Conservation (phyloP, 2,329 filamentous ascomycete genomes). For the Fusarium dimerum region DNA sequence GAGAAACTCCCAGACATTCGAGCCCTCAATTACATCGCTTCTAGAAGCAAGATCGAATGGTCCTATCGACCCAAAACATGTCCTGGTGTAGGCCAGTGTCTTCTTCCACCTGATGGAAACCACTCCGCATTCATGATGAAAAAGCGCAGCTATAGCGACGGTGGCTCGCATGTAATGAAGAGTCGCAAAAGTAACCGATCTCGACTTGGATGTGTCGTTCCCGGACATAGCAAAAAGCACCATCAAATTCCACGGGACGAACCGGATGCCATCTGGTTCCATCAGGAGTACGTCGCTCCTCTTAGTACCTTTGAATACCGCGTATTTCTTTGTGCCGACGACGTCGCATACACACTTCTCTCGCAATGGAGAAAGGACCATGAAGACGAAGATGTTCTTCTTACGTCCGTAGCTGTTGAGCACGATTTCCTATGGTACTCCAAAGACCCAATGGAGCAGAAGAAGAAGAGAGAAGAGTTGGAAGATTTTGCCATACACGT, state of each 20-base stretch:
- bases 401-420: too few species aligned
- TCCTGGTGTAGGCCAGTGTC: neutral
- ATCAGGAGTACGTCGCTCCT: neutral
- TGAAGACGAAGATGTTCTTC: too few species aligned
- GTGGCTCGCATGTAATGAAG: neutral
- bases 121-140: neutral
- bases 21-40: neutral
- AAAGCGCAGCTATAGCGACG: neutral
- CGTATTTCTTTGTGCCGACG: neutral
- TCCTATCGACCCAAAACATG: neutral
- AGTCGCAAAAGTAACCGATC: neutral
- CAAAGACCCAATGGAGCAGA: neutral
- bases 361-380: too few species aligned
- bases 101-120: neutral
- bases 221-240: too few species aligned
- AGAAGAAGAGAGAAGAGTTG: neutral
- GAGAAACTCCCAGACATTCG: neutral
- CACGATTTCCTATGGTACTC: conserved; percentile 1
- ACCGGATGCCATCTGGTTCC: neutral
- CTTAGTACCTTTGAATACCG: neutral
- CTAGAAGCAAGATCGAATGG: neutral
- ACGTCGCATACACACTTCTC: neutral
- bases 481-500: neutral
- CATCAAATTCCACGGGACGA: neutral
- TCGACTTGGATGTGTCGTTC: too few species aligned